Percentiles rank a stretch among this genome's conserved stretches.
phyloP scores from a whole-genome alignment of 2,329 filamentous ascomycete species.

The Remersonia thermophila region DNA sequence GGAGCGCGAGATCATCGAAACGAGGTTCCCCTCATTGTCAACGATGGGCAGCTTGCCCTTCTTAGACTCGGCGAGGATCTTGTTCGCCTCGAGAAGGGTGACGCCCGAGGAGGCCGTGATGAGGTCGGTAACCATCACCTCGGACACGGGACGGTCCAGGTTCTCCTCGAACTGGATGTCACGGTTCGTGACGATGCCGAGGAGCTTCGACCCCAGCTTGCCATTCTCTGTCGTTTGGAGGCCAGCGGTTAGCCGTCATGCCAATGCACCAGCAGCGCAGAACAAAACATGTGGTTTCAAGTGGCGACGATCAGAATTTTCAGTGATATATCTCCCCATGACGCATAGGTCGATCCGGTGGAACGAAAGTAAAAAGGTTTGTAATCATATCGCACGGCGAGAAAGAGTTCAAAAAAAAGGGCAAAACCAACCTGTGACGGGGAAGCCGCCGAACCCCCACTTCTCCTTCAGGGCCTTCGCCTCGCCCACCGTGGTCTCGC shows the following conservation, averaged over 20 bases:
- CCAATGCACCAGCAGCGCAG: too few relatives aligned
- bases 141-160: conserved; percentile 57
- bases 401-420: conserved; percentile 6
- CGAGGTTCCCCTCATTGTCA: conserved; percentile 69
- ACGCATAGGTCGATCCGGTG: conserved; percentile 87
- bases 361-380: conserved; percentile 99
- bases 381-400: conserved; percentile 55
- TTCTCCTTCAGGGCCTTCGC: conserved; percentile 88
- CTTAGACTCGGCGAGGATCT: conserved; percentile 86
- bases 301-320: conserved; percentile 30
- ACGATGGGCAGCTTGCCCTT: conserved; percentile 97
- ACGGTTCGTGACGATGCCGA: conserved; percentile 95
- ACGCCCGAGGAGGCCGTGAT: conserved; percentile 78
- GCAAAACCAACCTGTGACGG: conserved; percentile 76
- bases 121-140: conserved; percentile 92
- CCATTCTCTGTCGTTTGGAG: conserved; percentile 64
- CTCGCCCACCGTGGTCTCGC: conserved; percentile 78
- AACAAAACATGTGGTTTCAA: conserved; percentile 7
- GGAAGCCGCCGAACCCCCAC: conserved; percentile 97
- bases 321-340: conserved; percentile 56
- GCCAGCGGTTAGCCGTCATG: conserved; percentile 30
- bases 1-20: conserved; percentile 85
- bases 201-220: conserved; percentile 84
- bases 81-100: conserved; percentile 78
- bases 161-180: conserved; percentile 95